Evolutionary conservation across 257 asterid genomes (phyloP).

Genomic region (Echites panduratus): DNA sequence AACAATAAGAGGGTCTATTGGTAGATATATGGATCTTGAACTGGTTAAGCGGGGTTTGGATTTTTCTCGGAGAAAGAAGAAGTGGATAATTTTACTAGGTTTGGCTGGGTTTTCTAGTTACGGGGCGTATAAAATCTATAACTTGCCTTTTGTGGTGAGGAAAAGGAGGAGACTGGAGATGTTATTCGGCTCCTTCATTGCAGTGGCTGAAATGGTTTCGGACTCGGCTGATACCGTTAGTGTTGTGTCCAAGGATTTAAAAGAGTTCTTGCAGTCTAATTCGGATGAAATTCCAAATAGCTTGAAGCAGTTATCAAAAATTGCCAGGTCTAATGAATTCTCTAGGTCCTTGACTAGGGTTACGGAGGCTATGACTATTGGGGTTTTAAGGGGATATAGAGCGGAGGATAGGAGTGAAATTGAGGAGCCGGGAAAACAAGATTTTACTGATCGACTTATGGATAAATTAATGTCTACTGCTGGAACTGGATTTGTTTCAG

Average conservation of each 20-base stretch:
- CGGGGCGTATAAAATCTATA: slow-evolving; percentile 61
- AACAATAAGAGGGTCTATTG: background rate
- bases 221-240: slow-evolving; percentile 70
- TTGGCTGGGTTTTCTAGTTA: slow-evolving; percentile 70
- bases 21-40: slow-evolving; percentile 50
- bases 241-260: slow-evolving; percentile 71
- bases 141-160: slow-evolving; percentile 61
- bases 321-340: slow-evolving; percentile 65
- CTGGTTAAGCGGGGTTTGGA: slow-evolving; percentile 51
- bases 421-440: slow-evolving; percentile 31
- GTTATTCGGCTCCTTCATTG: slow-evolving; percentile 50
- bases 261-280: slow-evolving; percentile 74
- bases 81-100: slow-evolving; percentile 64
- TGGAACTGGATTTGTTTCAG: slow-evolving; percentile 82
- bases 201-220: slow-evolving; percentile 68
- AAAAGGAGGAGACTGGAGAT: slow-evolving; percentile 52
- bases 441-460: slow-evolving; percentile 52
- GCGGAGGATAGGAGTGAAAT: slow-evolving; percentile 29
- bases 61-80: slow-evolving; percentile 54
- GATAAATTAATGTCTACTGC: slow-evolving; percentile 75
- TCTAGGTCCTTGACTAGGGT: slow-evolving; percentile 40
- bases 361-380: slow-evolving; percentile 58
- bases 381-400: slow-evolving; percentile 64
- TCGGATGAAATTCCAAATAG: slow-evolving; percentile 82
- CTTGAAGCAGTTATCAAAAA: slow-evolving; percentile 75